Evolutionary conservation across 306 rosid genomes (phyloP), one percentile per base, ranked within the genome.

Genomic region (Pyrus bretschneideri): DNA sequence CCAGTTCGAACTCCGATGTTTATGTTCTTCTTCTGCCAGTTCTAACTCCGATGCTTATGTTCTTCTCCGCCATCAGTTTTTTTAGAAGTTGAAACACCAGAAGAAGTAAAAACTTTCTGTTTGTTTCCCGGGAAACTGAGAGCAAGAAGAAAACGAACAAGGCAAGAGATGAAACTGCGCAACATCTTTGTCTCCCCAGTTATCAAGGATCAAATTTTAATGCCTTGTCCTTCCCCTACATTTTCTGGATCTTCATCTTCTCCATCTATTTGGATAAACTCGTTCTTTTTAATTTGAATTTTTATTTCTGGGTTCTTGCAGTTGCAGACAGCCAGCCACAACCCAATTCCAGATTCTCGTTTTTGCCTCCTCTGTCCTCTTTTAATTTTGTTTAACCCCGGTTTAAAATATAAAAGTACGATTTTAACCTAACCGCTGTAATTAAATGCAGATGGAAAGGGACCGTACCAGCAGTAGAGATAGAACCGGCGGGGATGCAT

Each of bases 361-460:
- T 78, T 65, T 66, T 66, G 55, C 40, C 23, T 40, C 18, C 11
- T 23, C 13, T 3, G 25, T 19, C 14, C 15, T 29, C 69, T 75
- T 71, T 44, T 17, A 58, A 38, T 57, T 64, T 63, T 29, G 44
- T 70, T 19, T 23, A 30, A 74, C 76, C 64, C 44, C 54, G 58
- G 75, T 6, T 79, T 59, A 76, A 74, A 81, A 76, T 80, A 72
- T 70, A 3, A 45, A 69, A 76, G 21, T 71, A 44, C 4, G 13
- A 25, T 17, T 35, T 70, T 73, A 22, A 73, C 18, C 23, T 80
- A 85, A 75, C 79, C 63, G 71, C 29, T 27, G 63, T 77, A 76
- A 81, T 57, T 70, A 72, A 66, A 52, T 62, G 81, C 70, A 70
- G 89, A 93, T 93, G 98, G 97, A 93, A 62, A 83, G 83, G 78